Evolutionary conservation across 768 basidiomycete genomes (phyloP), one percentile per base, ranked within the genome.

Genomic region (Pleurotus citrinopileatus): DNA sequence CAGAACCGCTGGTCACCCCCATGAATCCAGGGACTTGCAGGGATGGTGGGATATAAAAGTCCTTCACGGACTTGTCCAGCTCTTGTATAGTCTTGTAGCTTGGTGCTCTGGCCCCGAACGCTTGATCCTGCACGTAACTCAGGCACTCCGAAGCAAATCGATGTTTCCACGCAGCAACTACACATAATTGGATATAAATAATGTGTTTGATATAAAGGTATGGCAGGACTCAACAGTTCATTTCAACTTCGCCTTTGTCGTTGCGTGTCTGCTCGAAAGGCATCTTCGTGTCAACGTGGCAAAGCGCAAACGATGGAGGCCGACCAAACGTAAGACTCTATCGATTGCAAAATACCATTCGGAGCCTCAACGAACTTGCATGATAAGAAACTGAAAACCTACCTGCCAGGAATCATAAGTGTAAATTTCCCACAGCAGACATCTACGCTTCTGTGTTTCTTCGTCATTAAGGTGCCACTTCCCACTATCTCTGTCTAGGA

Each of bases 331-430:
- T 87, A 55, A 89, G 66, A 61, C 84, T 86, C 86, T 89, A 59
- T 34, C 28, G 52, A 29, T 56, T 5, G 52, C 56, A 19, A 28
- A n/a, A 53, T 23, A 3, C 19, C 22, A 51, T 56, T n/a, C 32
- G 47, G 37, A 23, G 22, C 32, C 50, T 54, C 12, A 17, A 43
- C 40, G 53, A 51, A 44, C 6, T 25, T 34, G 32, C 3, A 2
- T 3, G 32, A 10, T 9, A 34, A 34, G 32, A 34, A n/a, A n/a
- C n/a, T n/a, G n/a, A n/a, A n/a, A n/a, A 34, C 32, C n/a, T 60
- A 85, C 86, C 81, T 86, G 84, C 82, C 82, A 85, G 2, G 82
- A 82, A 61, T 87, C 85, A 58, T 86, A 86, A 6, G 82, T 82
- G 59, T 82, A 73, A 43, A 86, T 68, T 60, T 88, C 86, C 69